Evolutionary conservation across 2,329 filamentous ascomycete genomes (phyloP).

Genomic region (Neophaeococcomyces mojaviensis): DNA sequence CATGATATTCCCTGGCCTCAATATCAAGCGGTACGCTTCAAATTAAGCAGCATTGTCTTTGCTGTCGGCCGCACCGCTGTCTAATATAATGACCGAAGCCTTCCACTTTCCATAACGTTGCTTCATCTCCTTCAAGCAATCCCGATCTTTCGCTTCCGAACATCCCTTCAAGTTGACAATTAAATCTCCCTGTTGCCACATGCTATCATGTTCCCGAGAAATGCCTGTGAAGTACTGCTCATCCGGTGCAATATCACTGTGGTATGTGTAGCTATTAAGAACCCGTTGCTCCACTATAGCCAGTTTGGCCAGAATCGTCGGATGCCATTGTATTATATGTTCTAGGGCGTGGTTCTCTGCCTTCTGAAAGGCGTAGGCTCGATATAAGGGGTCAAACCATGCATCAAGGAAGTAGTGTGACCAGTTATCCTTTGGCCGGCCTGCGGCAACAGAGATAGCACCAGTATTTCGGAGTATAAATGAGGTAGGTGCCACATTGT

Average conservation of each 20-base stretch:
- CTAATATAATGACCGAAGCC: slow-evolving; percentile 23
- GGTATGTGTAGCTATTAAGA: slow-evolving; percentile 68
- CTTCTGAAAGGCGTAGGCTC: slow-evolving; percentile 93
- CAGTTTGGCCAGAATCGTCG: slow-evolving; percentile 83
- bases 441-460: slow-evolving; percentile 9
- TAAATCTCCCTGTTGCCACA: slow-evolving; percentile 78
- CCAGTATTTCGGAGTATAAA: slow-evolving; percentile 58
- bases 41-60: neutral
- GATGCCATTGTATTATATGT: slow-evolving; percentile 92
- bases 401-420: slow-evolving; percentile 86
- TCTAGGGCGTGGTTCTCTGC: slow-evolving; percentile 86
- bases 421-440: slow-evolving; percentile 65
- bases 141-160: slow-evolving; percentile 45
- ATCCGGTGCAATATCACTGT: neutral
- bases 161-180: slow-evolving; percentile 73
- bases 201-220: slow-evolving; percentile 40
- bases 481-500: slow-evolving; percentile 68
- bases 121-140: slow-evolving; percentile 66
- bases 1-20: too few relatives aligned
- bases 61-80: neutral
- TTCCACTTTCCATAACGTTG: slow-evolving; percentile 42
- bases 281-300: slow-evolving; percentile 79
- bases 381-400: slow-evolving; percentile 92
- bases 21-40: neutral
- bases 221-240: neutral